A percentile compares a stretch with the other conserved stretches of the same genome.
These are phyloP conservation scores for Poa annua DNA, from an alignment of 176 grass and related monocot species.

Conservation along the genomic window DNA sequence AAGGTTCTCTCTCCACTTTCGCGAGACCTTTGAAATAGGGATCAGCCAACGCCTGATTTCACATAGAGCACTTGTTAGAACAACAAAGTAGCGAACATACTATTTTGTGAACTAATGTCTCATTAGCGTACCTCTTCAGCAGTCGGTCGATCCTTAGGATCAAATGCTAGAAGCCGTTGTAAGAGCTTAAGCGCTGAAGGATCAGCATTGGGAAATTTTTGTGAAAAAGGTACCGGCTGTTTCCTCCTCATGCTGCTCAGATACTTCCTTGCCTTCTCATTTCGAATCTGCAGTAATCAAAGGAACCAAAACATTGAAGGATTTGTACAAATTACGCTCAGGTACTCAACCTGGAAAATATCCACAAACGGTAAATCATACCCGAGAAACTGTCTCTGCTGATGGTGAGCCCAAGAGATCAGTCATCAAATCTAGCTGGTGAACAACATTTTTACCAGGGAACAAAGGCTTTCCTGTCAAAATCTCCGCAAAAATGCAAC, in stretches of 20 bases:
- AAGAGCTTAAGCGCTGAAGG: conserved; percentile 80
- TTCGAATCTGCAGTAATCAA: conserved; percentile 63
- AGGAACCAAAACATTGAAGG: conserved; percentile 1
- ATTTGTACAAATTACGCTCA: conserved; percentile 9
- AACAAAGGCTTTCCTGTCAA: conserved; percentile 96
- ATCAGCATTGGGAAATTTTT: conserved; percentile 93
- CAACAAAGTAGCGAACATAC: not conserved
- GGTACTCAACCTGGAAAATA: conserved; percentile 15
- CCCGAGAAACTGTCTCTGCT: conserved; percentile 70
- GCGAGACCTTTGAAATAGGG: conserved; percentile 86
- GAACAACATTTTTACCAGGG: conserved; percentile 99
- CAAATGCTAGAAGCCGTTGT: conserved; percentile 89
- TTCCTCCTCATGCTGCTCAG: conserved; percentile 85
- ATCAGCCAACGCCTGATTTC: conserved; percentile 76
- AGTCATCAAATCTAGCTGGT: conserved; percentile 98
- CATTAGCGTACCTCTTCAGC: conserved; percentile 73
- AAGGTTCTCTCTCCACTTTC: conserved; percentile 88
- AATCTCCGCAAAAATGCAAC: conserved; percentile 98
- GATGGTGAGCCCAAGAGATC: conserved; percentile 91
- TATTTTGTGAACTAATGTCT: conserved; percentile 26
- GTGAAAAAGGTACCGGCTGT: conserved; percentile 67
- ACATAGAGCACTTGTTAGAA: conserved; percentile 43
- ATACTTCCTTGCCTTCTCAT: conserved; percentile 93
- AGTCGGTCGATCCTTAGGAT: conserved; percentile 93
- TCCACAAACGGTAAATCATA: conserved; percentile 42